Base-by-base conservation (phyloP, 129 eudicot species). In the Tanacetum coccineum region DNA sequence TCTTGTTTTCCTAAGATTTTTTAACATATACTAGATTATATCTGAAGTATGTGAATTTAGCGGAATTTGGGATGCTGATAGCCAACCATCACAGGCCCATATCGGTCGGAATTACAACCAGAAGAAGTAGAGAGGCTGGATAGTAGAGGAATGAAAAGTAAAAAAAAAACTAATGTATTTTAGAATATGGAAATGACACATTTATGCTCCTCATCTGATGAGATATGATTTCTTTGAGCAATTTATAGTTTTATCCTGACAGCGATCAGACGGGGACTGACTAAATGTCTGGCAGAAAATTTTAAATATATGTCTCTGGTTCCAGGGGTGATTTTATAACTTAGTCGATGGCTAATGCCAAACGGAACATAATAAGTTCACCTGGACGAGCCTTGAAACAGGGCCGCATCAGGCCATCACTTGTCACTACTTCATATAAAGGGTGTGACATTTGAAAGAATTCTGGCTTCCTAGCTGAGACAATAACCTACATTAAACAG, bases 361-460 rank as follows among this genome's bases (percentile, higher is more conserved):
- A 58, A 52, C 53, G 26, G 54, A 18, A 32, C 9, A 59, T 3
- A 15, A 47, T 62, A 42, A 25, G 57, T 67, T 48, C 64, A 88
- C 98, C 98, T 84, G 95, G 82, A 59, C 59, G 66, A 63, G 95
- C 92, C 82, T 92, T 88, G 49, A 92, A 88, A 73, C 92, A 92
- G 42, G 96, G 98, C 17, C 95, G 86, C 98, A 92, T 88, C 50
- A 92, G 81, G 61, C 98, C 98, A 71, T 88, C 98, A 48, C 71
- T 85, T 36, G 98, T 92, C 80, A 92, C 98, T 73, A 92, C 92
- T 80, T 92, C 96, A 76, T 92, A 92, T 78, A 92, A 71, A 51
- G 98, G 98, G 74, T 92, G 98, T 42, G 98, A 86, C 96, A 84
- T 86, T 66, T 86, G 98, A 69, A 92, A 92, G 73, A 88, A 92